A percentile compares a stretch with the other conserved stretches of the same genome.
Evolutionary conservation across 345 rosid genomes (phyloP).

Genomic region (Aquilaria sinensis): DNA sequence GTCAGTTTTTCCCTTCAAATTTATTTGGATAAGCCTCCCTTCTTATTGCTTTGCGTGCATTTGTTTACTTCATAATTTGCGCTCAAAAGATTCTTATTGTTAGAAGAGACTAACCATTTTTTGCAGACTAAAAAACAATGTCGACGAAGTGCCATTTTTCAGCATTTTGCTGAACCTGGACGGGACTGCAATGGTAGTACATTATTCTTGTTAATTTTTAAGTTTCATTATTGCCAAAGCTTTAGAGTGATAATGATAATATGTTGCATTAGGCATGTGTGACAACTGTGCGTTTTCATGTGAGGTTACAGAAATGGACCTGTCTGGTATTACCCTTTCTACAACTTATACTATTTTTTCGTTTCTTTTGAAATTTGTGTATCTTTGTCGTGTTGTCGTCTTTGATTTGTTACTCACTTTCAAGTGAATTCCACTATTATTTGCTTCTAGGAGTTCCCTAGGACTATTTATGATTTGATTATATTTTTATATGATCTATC

Average conservation of each 20-base stretch:
- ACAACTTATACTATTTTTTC: neutral
- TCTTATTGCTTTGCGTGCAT: neutral
- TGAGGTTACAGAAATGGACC: slow-evolving; percentile 69
- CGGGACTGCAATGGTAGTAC: slow-evolving; percentile 84
- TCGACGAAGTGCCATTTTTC: slow-evolving; percentile 72
- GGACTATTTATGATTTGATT: neutral
- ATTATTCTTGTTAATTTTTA: neutral
- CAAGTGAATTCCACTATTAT: no score
- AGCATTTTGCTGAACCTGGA: slow-evolving; percentile 84
- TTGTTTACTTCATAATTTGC: neutral
- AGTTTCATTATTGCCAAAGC: slow-evolving; percentile 3
- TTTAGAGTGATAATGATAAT: slow-evolving; percentile 11
- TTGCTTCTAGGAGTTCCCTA: neutral
- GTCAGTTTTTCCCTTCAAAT: no score
- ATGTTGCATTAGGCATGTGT: slow-evolving; percentile 70
- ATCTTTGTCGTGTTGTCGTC: no score
- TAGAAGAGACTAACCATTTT: slow-evolving; percentile 7
- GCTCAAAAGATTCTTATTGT: slow-evolving; percentile 2
- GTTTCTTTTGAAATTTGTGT: no score
- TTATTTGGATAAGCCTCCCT: neutral
- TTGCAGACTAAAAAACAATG: slow-evolving; percentile 73
- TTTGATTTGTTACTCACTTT: no score
- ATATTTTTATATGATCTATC: slow-evolving; percentile 2
- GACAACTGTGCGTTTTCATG: slow-evolving; percentile 75
- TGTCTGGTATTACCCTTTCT: slow-evolving; percentile 46